Conservation (phyloP, 2,329 filamentous ascomycete genomes). For the Aspergillus ruber region DNA sequence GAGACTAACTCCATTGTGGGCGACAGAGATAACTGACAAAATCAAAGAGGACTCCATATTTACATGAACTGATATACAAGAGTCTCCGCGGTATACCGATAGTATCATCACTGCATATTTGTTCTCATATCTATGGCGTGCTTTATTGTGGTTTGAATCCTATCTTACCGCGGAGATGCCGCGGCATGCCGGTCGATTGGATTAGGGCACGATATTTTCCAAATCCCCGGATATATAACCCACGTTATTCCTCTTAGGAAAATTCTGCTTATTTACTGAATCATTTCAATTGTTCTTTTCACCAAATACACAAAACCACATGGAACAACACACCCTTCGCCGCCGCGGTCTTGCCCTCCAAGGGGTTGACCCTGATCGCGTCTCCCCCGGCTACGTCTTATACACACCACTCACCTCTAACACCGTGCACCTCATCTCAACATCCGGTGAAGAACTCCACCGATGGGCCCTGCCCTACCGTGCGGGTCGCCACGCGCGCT, state of each 20-base stretch:
- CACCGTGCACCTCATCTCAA: not conserved
- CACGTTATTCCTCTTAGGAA: not conserved
- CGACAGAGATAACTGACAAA: not conserved
- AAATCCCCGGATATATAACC: not conserved
- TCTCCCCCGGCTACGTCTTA: slow-evolving; percentile 38
- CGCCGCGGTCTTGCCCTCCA: slow-evolving; percentile 37
- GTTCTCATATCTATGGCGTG: slow-evolving; percentile 11
- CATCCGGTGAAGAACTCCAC: slow-evolving; percentile 29
- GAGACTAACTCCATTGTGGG: not conserved
- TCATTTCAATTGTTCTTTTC: not conserved
- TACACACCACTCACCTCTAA: slow-evolving; percentile 11
- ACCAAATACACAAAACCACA: slow-evolving; percentile 7
- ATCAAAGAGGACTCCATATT: not conserved
- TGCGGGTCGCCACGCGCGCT: slow-evolving; percentile 39
- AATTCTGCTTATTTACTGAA: not conserved
- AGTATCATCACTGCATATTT: slow-evolving; percentile 12
- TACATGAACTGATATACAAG: not conserved
- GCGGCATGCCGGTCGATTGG: slow-evolving; percentile 16
- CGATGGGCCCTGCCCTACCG: slow-evolving; percentile 38
- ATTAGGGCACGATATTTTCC: not conserved
- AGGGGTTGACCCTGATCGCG: slow-evolving; percentile 31
- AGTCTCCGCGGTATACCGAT: slow-evolving; percentile 8
- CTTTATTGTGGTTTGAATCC: slow-evolving; percentile 1
- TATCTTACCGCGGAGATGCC: slow-evolving; percentile 17
- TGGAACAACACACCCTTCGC: slow-evolving; percentile 41